Evolutionary conservation across 2,329 filamentous ascomycete genomes (phyloP).

Genomic region (Sarocladium strictum): DNA sequence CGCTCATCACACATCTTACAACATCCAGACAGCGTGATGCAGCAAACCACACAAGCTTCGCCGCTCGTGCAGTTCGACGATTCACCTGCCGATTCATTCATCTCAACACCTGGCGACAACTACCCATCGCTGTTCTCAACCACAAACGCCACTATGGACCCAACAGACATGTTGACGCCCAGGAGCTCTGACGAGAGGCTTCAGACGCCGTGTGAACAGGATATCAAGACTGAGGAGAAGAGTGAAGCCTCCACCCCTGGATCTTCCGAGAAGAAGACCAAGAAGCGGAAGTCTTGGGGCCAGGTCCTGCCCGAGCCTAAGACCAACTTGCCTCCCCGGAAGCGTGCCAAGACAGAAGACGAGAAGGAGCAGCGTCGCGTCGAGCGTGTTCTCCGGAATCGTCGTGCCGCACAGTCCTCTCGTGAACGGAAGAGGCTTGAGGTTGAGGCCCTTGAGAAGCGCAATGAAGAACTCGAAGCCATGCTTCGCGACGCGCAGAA

Average conservation of each 20-base stretch:
- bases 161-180: constrained; percentile 45
- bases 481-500: constrained; percentile 55
- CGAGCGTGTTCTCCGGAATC: constrained; percentile 93
- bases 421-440: constrained; percentile 85
- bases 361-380: constrained; percentile 98
- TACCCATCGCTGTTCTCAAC: constrained; percentile 43
- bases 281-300: constrained; percentile 98
- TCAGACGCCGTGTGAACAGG: constrained; percentile 18
- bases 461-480: constrained; percentile 65
- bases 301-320: constrained; percentile 95
- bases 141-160: constrained; percentile 31
- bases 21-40: constrained; percentile 15
- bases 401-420: constrained; percentile 92
- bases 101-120: constrained; percentile 43
- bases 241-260: constrained; percentile 15
- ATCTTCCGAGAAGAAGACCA: constrained; percentile 62
- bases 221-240: constrained; percentile 13
- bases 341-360: constrained; percentile 97
- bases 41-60: constrained; percentile 30
- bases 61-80: constrained; percentile 46
- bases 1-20: too few relatives aligned
- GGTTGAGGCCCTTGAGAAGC: constrained; percentile 77
- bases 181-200: constrained; percentile 26
- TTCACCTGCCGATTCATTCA: constrained; percentile 48
- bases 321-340: constrained; percentile 90